Percentiles rank a stretch among this genome's conserved stretches.
Evolutionary conservation across 257 asterid species (phyloP).

Genomic region (Nicotiana undulata): DNA sequence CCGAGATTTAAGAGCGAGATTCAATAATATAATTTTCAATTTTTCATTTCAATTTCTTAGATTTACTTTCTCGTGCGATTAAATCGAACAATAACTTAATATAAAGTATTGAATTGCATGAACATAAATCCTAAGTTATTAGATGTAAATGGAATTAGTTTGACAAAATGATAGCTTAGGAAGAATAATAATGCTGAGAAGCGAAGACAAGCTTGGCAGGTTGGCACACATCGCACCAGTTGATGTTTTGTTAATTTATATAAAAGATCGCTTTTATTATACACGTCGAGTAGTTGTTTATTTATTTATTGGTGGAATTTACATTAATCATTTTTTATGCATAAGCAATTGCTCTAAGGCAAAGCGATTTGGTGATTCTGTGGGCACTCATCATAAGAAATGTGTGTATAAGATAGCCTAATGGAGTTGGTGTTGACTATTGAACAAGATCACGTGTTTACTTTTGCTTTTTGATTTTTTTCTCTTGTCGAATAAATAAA

Average conservation of each 20-base stretch:
- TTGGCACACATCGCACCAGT: background rate
- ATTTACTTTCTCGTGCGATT: background rate
- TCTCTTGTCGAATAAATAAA: background rate
- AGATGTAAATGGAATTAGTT: background rate
- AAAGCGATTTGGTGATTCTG: background rate
- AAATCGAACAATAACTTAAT: background rate
- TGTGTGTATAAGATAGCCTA: background rate
- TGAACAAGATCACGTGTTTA: background rate
- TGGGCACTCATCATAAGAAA: background rate
- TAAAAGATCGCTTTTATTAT: background rate
- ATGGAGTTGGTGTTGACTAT: slow-evolving; percentile 1
- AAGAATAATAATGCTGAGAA: background rate
- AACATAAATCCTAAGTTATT: background rate
- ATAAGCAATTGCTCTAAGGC: background rate
- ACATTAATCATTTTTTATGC: background rate
- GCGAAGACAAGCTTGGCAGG: background rate
- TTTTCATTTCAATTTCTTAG: background rate
- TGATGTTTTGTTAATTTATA: no score
- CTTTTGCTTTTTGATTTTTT: background rate
- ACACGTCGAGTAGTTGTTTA: background rate
- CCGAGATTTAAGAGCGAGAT: no score
- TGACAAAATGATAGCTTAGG: background rate
- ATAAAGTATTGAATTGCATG: background rate
- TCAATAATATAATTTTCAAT: no score
- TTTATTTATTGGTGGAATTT: background rate